Evolutionary conservation across 1,284 basidiomycete species (phyloP).

Genomic region (Tremellales sp.): DNA sequence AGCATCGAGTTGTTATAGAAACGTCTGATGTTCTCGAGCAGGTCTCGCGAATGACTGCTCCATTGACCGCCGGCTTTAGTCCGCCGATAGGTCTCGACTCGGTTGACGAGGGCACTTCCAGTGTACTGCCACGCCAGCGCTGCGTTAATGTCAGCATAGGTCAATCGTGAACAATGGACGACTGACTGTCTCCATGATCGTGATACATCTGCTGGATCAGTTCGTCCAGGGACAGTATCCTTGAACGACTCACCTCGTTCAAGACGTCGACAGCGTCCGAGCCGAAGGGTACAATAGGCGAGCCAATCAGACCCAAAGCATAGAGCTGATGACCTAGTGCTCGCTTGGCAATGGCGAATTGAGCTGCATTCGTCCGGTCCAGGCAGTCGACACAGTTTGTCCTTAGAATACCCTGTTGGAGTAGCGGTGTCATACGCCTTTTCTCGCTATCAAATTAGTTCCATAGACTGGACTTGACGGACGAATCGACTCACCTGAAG

Average conservation of each 20-base stretch:
- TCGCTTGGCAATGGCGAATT: conserved; percentile 95
- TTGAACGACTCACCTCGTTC: conserved; percentile 58
- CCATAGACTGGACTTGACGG: not conserved
- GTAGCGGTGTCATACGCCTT: conserved; percentile 65
- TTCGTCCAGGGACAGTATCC: not conserved
- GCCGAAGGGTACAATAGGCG: conserved; percentile 82
- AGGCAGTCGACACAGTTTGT: conserved; percentile 96
- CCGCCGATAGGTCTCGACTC: conserved; percentile 92
- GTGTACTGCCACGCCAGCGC: conserved; percentile 95
- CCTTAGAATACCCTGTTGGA: conserved; percentile 88
- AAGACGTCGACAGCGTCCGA: conserved; percentile 95
- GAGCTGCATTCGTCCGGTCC: conserved; percentile 94
- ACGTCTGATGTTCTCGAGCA: conserved; percentile 88
- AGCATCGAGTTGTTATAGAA: conserved; percentile 95
- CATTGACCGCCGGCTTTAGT: conserved; percentile 73
- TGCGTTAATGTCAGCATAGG: conserved; percentile 40
- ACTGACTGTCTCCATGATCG: conserved; percentile 85
- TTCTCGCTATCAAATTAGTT: not conserved
- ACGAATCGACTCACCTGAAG: conserved; percentile 22
- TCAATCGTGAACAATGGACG: not conserved
- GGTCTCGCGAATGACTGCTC: conserved; percentile 96
- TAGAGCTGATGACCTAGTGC: conserved; percentile 94
- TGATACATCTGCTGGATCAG: conserved; percentile 72
- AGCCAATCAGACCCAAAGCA: conserved; percentile 81
- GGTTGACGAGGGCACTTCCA: conserved; percentile 91